Evolutionary conservation across 352 stramenopile species (phyloP).

Genomic region (Phytopythium aichiense): DNA sequence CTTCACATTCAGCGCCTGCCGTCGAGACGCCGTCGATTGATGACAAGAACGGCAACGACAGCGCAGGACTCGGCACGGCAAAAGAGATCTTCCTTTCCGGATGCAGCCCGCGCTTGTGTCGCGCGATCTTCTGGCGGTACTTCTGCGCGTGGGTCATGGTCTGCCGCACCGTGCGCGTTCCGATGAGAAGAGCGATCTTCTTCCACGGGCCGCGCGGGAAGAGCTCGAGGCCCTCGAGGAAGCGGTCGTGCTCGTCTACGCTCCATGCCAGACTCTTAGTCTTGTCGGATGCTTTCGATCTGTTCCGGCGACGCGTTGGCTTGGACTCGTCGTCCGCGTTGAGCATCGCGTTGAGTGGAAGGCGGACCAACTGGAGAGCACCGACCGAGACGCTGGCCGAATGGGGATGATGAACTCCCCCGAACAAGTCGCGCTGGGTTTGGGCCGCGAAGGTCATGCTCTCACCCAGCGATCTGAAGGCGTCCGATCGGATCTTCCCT

Average conservation of each 20-base stretch:
- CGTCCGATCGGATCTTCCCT: not conserved
- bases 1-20: not conserved
- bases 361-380: constrained; percentile 20
- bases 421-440: constrained; percentile 2
- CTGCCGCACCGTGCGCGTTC: constrained; percentile 65
- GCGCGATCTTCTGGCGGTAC: constrained; percentile 53
- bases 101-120: constrained; percentile 4
- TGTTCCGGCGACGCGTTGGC: not conserved
- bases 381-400: constrained; percentile 1
- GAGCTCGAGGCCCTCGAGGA: constrained; percentile 5
- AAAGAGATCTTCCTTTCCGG: not conserved
- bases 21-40: not conserved
- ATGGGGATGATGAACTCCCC: not conserved
- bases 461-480: not conserved
- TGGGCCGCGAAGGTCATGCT: constrained; percentile 2
- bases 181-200: constrained; percentile 10
- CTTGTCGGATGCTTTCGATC: constrained; percentile 6
- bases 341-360: constrained; percentile 14
- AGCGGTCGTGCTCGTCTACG: constrained; percentile 8
- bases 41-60: not conserved
- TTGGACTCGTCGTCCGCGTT: constrained; percentile 9
- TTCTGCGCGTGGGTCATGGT: constrained; percentile 81
- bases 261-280: constrained; percentile 6
- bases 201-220: constrained; percentile 11
- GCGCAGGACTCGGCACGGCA: too few relatives aligned